Evolutionary conservation across 2,329 filamentous ascomycete genomes (phyloP).

Genomic region (Pseudovirgaria hyperparasitica): DNA sequence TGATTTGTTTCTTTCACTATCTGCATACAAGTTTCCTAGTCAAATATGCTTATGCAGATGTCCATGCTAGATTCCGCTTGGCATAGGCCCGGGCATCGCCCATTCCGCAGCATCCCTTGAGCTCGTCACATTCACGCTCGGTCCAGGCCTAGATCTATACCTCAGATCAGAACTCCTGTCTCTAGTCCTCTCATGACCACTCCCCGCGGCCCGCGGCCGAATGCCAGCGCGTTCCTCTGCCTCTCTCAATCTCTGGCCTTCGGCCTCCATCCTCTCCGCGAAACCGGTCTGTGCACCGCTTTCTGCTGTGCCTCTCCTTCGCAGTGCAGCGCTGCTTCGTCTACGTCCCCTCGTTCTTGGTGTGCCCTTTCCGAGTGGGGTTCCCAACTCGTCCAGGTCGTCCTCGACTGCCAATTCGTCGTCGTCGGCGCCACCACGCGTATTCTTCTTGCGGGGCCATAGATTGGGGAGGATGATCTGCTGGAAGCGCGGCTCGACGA

Average conservation of each 20-base stretch:
- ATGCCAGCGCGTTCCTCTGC: conserved; percentile 22
- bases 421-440: conserved; percentile 55
- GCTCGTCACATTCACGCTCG: conserved; percentile 5
- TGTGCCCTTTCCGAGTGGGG: conserved; percentile 1
- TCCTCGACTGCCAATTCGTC: conserved; percentile 15
- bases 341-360: not conserved
- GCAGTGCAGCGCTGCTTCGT: conserved; percentile 1
- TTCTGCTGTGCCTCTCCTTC: not conserved
- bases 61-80: conserved; percentile 4
- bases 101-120: conserved; percentile 12
- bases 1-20: too few species aligned
- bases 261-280: conserved; percentile 21
- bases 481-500: conserved; percentile 75
- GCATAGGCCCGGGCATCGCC: conserved; percentile 20
- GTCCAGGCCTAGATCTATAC: conserved; percentile 1
- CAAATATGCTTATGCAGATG: not conserved
- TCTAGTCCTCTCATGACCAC: not conserved
- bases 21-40: too few species aligned
- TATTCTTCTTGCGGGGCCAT: conserved; percentile 78
- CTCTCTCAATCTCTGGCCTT: conserved; percentile 23
- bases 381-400: conserved; percentile 4
- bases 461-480: conserved; percentile 72
- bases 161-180: conserved; percentile 1
- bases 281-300: conserved; percentile 8
- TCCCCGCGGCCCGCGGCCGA: conserved; percentile 14